Conservation (phyloP, 2,329 filamentous ascomycete genomes). For the Botryosphaeria dothidea region DNA sequence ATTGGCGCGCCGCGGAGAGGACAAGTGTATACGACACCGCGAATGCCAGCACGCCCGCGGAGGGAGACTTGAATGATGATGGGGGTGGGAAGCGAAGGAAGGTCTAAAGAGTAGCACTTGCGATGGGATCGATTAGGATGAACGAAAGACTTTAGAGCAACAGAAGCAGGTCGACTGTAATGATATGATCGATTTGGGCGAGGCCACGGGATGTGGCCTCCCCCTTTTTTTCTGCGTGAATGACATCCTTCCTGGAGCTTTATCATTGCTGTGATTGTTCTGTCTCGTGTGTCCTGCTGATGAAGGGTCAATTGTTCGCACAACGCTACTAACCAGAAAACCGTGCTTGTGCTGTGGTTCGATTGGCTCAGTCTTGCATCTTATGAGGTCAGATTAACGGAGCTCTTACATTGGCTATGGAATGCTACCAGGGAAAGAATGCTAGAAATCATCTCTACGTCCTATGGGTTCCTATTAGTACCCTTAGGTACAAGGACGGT, state of each 20-base stretch:
- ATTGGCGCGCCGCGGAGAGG: constrained; percentile 72
- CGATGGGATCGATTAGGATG: not conserved
- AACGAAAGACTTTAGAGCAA: not conserved
- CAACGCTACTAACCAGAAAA: no score
- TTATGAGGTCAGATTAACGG: no score
- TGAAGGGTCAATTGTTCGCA: no score
- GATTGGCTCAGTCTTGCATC: no score
- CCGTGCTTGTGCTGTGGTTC: no score
- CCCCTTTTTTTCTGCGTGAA: not conserved
- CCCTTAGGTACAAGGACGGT: no score
- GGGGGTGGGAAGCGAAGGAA: constrained; percentile 15
- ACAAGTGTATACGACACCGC: constrained; percentile 19
- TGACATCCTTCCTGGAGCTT: no score
- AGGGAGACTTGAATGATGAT: constrained; percentile 26
- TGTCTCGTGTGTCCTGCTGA: no score
- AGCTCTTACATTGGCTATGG: no score
- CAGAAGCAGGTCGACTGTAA: not conserved
- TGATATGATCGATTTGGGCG: not conserved
- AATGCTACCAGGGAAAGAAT: no score
- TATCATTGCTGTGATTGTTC: not conserved
- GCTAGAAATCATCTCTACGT: no score
- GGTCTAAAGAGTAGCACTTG: not conserved
- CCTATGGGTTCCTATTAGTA: no score
- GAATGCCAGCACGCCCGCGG: constrained; percentile 26
- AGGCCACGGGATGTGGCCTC: not conserved